Evolutionary conservation across 2,329 filamentous ascomycete genomes (phyloP).

Genomic region (Dothideomycetes sp.): DNA sequence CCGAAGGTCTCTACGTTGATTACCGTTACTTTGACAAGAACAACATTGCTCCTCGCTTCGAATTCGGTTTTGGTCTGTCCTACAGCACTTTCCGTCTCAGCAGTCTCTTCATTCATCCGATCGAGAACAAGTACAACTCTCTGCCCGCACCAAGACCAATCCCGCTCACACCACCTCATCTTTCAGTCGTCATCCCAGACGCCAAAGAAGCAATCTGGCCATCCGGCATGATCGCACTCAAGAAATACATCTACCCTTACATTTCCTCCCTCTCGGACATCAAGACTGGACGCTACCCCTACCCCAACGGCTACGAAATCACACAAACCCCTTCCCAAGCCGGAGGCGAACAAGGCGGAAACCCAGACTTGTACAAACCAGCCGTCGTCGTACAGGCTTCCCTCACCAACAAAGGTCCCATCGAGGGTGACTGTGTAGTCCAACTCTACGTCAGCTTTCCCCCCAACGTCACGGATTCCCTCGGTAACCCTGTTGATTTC

Average conservation of each 20-base stretch:
- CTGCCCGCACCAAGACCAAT: slow-evolving; percentile 36
- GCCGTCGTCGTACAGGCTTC: slow-evolving; percentile 43
- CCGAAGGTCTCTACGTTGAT: slow-evolving; percentile 77
- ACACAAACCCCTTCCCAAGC: slow-evolving; percentile 48
- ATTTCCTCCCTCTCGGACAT: slow-evolving; percentile 44
- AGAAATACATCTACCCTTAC: slow-evolving; percentile 68
- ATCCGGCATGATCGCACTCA: slow-evolving; percentile 47
- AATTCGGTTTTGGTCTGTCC: slow-evolving; percentile 78
- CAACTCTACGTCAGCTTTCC: slow-evolving; percentile 48
- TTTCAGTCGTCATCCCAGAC: slow-evolving; percentile 47
- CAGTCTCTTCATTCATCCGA: slow-evolving; percentile 38
- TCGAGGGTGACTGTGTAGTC: slow-evolving; percentile 44
- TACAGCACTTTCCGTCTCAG: slow-evolving; percentile 66
- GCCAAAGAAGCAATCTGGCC: slow-evolving; percentile 54
- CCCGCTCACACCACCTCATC: slow-evolving; percentile 43
- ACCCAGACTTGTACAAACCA: slow-evolving; percentile 54
- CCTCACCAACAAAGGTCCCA: slow-evolving; percentile 54
- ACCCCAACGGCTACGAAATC: slow-evolving; percentile 48
- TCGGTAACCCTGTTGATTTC: slow-evolving; percentile 29
- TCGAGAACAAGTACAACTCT: slow-evolving; percentile 22
- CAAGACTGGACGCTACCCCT: slow-evolving; percentile 36
- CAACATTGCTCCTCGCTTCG: slow-evolving; percentile 64
- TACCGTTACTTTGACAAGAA: slow-evolving; percentile 82
- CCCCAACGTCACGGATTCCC: slow-evolving; percentile 18
- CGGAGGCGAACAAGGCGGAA: slow-evolving; percentile 60